These are phyloP conservation scores for Naumovozyma baii DNA, from an alignment of 805 yeast species.

Conservation along the genomic window DNA sequence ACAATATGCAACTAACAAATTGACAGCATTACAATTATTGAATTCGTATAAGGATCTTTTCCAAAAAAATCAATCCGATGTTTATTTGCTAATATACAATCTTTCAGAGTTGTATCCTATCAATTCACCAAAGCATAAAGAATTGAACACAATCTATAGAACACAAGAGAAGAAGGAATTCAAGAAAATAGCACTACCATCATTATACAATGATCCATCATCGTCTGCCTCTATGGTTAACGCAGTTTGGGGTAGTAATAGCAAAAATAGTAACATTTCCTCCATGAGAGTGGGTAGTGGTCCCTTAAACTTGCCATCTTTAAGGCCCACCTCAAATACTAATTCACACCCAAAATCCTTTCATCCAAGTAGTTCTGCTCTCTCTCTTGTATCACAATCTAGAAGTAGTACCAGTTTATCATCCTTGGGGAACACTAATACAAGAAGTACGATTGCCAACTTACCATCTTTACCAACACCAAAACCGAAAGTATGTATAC, in stretches of 20 bases:
- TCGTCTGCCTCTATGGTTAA: slow-evolving; percentile 13
- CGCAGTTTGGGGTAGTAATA: slow-evolving; percentile 26
- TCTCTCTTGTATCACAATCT: background rate
- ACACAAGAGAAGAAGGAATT: slow-evolving; percentile 19
- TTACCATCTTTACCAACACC: slow-evolving; percentile 42
- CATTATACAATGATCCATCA: slow-evolving; percentile 15
- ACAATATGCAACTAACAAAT: slow-evolving; percentile 36
- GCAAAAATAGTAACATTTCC: background rate
- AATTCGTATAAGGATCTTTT: slow-evolving; percentile 43
- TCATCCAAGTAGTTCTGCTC: background rate
- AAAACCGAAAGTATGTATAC: slow-evolving; percentile 32
- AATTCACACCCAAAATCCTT: slow-evolving; percentile 13
- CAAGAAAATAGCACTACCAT: slow-evolving; percentile 20
- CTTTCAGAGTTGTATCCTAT: slow-evolving; percentile 46
- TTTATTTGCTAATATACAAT: slow-evolving; percentile 49
- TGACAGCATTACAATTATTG: slow-evolving; percentile 42
- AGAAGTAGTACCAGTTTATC: background rate
- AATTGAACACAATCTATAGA: slow-evolving; percentile 28
- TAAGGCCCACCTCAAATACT: slow-evolving; percentile 14
- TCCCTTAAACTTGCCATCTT: slow-evolving; percentile 27
- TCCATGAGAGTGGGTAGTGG: background rate
- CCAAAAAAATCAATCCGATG: slow-evolving; percentile 36
- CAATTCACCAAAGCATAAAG: slow-evolving; percentile 36
- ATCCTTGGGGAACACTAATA: slow-evolving; percentile 1
- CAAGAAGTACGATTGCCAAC: slow-evolving; percentile 18